These are phyloP conservation scores for Mortierella polycephala DNA, from an alignment of 371 early-diverging fungal species.

Conservation along the genomic window DNA sequence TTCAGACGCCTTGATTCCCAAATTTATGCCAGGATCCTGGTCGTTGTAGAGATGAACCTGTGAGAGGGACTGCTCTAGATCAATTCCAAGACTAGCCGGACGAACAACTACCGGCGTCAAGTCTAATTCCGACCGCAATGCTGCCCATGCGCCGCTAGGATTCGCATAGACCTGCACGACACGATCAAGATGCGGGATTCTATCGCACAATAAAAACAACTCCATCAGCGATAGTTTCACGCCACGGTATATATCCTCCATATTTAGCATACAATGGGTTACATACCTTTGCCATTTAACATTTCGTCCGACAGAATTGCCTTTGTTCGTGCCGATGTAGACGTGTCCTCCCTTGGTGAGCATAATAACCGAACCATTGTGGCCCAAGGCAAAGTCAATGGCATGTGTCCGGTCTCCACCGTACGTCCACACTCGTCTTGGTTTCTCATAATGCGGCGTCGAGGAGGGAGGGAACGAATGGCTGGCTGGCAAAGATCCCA, in stretches of 20 bases:
- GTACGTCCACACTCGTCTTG: conserved; percentile 61
- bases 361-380: conserved; percentile 62
- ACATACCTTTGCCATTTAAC: conserved; percentile 48
- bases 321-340: conserved; percentile 58
- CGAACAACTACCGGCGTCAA: conserved; percentile 28
- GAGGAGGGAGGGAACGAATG: conserved; percentile 25
- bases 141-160: conserved; percentile 70
- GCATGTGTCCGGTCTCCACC: conserved; percentile 43
- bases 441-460: conserved; percentile 18
- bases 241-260: background rate
- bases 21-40: conserved; percentile 9
- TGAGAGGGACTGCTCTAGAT: conserved; percentile 57
- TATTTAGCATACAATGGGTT: too few relatives aligned
- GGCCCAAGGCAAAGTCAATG: conserved; percentile 61
- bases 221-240: background rate
- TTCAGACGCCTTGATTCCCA: conserved; percentile 6
- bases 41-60: conserved; percentile 50
- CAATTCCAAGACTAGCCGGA: conserved; percentile 45
- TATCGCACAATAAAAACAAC: background rate
- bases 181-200: conserved; percentile 62
- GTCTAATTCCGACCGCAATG: conserved; percentile 60
- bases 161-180: conserved; percentile 64
- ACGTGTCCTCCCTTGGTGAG: conserved; percentile 64
- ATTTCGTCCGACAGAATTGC: conserved; percentile 33
- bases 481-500: conserved; percentile 36